Conservation (phyloP, 768 basidiomycete species). For the Tylopilus intermedius region DNA sequence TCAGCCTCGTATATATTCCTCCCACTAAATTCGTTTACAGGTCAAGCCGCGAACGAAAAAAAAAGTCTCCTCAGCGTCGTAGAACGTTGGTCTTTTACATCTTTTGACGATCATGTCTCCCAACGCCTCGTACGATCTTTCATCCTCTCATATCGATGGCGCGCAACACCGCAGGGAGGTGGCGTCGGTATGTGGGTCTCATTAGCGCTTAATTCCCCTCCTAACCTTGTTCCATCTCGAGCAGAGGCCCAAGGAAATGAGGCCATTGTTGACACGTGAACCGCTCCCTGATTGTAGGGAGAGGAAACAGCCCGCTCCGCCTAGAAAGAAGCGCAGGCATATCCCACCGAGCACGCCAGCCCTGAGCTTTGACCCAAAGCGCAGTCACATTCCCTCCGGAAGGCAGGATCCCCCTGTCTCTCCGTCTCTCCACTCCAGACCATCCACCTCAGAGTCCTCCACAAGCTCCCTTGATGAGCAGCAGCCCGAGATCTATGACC, state of each 20-base stretch:
- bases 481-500: conserved; percentile 5
- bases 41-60: conserved; percentile 2
- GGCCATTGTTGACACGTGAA: conserved; percentile 17
- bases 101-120: conserved; percentile 10
- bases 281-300: conserved; percentile 26
- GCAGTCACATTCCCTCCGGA: conserved; percentile 21
- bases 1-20: conserved; percentile 26
- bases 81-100: conserved; percentile 8
- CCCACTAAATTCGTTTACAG: conserved; percentile 10
- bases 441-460: conserved; percentile 10
- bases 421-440: conserved; percentile 4
- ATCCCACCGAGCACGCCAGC: conserved; percentile 15
- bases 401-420: conserved; percentile 13
- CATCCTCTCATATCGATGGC: conserved; percentile 2
- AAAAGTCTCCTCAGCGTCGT: conserved; percentile 10
- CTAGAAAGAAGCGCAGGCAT: conserved; percentile 24
- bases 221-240: conserved; percentile 6
- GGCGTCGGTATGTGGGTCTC: conserved; percentile 17
- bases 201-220: conserved; percentile 6
- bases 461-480: conserved; percentile 11
- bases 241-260: conserved; percentile 22
- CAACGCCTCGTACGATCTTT: conserved; percentile 13
- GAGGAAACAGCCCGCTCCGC: conserved; percentile 14
- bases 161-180: conserved; percentile 19
- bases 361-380: conserved; percentile 18